These are phyloP conservation scores for Huntiella moniliformis DNA, from an alignment of 2,329 filamentous ascomycete genomes.

Conservation along the genomic window DNA sequence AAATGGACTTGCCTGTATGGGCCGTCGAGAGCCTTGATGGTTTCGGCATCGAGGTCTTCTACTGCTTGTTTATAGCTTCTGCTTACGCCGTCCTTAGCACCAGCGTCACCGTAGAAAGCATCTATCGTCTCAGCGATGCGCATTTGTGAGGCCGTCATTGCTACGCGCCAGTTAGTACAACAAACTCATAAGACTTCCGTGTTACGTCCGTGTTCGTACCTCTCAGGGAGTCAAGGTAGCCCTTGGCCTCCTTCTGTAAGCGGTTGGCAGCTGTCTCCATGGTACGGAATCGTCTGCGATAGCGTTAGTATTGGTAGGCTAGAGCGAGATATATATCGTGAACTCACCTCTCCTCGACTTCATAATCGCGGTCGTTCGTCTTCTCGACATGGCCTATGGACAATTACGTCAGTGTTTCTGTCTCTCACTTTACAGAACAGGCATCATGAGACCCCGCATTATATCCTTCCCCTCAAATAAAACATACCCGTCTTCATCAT, in stretches of 20 bases:
- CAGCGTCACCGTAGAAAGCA: conserved; percentile 93
- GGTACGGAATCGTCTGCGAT: conserved; percentile 71
- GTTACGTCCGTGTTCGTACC: conserved; percentile 27
- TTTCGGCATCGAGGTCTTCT: conserved; percentile 92
- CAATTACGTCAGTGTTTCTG: not conserved
- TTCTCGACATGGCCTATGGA: conserved; percentile 75
- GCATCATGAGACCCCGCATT: not conserved
- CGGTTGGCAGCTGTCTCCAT: conserved; percentile 90
- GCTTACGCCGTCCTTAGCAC: conserved; percentile 85
- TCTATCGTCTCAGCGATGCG: conserved; percentile 98
- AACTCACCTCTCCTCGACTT: conserved; percentile 73
- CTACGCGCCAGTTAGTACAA: conserved; percentile 24
- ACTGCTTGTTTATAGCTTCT: conserved; percentile 97
- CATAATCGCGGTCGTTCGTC: conserved; percentile 96
- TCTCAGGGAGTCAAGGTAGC: conserved; percentile 88
- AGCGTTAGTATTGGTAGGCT: not conserved
- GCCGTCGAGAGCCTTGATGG: conserved; percentile 92
- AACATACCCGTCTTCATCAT: conserved; percentile 93
- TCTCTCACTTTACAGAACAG: conserved; percentile 12
- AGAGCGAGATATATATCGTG: not conserved
- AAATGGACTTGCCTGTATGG: conserved; percentile 51
- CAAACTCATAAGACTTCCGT: not conserved
- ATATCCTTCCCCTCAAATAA: no score
- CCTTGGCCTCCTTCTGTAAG: conserved; percentile 93
- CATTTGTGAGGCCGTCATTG: conserved; percentile 99